These are phyloP conservation scores for Solanum ahanhuiri DNA, from an alignment of 257 asterid species.

Conservation along the genomic window DNA sequence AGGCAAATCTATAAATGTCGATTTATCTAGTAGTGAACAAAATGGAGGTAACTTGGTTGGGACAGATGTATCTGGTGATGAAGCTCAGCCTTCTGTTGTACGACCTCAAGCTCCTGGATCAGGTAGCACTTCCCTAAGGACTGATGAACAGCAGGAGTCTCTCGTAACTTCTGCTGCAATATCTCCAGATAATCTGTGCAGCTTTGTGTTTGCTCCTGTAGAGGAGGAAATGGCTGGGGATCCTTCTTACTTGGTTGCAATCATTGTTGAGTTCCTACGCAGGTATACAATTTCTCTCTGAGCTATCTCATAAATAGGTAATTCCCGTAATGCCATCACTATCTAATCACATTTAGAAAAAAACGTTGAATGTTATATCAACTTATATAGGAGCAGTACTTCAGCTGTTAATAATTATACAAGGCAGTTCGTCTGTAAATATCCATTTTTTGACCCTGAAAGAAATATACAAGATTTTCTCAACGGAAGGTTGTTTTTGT, in stretches of 20 bases:
- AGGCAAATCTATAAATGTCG: constrained; percentile 14
- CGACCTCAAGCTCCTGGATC: constrained; percentile 31
- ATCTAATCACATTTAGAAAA: background rate
- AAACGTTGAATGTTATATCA: background rate
- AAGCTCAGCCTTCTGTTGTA: constrained; percentile 27
- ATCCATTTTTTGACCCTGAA: background rate
- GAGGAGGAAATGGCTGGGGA: constrained; percentile 95
- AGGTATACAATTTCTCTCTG: constrained; percentile 34
- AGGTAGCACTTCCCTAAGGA: constrained; percentile 31
- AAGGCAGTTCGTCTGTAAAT: background rate
- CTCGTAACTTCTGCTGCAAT: constrained; percentile 60
- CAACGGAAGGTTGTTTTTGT: background rate
- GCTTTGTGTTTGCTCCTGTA: constrained; percentile 51
- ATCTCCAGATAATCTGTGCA: constrained; percentile 60
- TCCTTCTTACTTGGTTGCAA: constrained; percentile 69
- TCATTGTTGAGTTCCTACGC: constrained; percentile 77
- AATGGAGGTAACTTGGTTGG: constrained; percentile 22
- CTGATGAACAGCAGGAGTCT: constrained; percentile 39
- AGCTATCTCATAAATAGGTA: background rate
- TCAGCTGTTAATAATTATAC: background rate
- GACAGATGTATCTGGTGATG: constrained; percentile 27
- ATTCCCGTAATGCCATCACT: background rate
- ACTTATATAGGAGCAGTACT: background rate
- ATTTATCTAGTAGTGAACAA: constrained; percentile 25
- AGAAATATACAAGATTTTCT: background rate